Conservation (phyloP, 2,329 filamentous ascomycete genomes). For the Hypomyces perniciosus region DNA sequence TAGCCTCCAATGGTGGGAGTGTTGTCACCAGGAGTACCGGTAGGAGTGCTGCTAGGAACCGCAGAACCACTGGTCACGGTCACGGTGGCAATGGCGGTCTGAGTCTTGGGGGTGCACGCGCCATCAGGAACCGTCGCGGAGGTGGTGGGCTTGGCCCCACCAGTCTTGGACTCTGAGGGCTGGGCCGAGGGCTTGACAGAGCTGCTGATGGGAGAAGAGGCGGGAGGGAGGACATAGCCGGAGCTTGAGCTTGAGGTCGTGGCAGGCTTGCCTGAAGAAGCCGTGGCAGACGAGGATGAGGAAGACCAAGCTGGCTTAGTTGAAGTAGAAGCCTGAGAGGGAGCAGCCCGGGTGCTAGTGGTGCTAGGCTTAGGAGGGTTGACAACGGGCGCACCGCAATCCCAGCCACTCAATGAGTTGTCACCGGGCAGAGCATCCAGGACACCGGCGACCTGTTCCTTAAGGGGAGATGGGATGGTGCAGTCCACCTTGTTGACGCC, state of each 20-base stretch:
- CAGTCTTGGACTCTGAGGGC: constrained; percentile 1
- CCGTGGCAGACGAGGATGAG: neutral
- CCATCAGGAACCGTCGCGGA: neutral
- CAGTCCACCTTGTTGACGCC: constrained; percentile 48
- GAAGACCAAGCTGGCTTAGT: constrained; percentile 5
- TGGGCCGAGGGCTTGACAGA: neutral
- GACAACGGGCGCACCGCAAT: constrained; percentile 28
- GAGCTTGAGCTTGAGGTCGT: neutral
- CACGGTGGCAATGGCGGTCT: constrained; percentile 34
- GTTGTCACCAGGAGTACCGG: constrained; percentile 9
- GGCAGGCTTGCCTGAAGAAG: neutral
- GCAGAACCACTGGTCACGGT: constrained; percentile 39
- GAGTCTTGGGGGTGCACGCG: constrained; percentile 23
- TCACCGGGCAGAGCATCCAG: constrained; percentile 48
- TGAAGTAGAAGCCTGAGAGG: neutral
- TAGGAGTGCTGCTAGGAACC: constrained; percentile 15
- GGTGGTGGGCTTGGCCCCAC: neutral
- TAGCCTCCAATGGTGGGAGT: constrained; percentile 23
- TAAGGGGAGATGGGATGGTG: constrained; percentile 41
- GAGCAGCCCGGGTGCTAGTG: neutral
- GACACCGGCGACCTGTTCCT: constrained; percentile 39
- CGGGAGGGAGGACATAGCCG: neutral
- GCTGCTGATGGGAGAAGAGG: neutral
- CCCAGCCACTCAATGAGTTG: constrained; percentile 49
- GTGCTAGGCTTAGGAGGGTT: neutral